These are phyloP conservation scores for Melanomma pulvis-pyrius DNA, from an alignment of 495 filamentous ascomycete species.

Conservation along the genomic window DNA sequence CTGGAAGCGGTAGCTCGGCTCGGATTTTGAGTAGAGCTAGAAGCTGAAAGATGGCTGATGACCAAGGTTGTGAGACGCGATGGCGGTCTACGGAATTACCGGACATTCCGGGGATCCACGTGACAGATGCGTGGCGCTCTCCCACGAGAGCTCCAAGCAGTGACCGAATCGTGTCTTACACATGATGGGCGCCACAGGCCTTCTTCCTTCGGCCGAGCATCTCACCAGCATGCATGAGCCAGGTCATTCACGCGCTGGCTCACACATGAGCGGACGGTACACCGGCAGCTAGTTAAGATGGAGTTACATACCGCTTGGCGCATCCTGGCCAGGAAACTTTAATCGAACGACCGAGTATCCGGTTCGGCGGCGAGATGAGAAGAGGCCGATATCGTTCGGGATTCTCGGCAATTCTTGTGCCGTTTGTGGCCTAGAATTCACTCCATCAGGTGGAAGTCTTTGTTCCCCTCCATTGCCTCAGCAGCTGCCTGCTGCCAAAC, in stretches of 20 bases:
- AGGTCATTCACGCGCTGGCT: too few species aligned
- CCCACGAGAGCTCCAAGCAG: too few species aligned
- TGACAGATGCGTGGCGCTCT: neutral
- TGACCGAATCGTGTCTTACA: too few species aligned
- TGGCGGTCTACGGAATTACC: neutral
- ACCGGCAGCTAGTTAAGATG: too few species aligned
- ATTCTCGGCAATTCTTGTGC: neutral
- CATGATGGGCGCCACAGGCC: too few species aligned
- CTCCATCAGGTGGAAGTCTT: neutral
- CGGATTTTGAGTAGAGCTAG: neutral
- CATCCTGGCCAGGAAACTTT: neutral
- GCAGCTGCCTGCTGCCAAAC: too few species aligned
- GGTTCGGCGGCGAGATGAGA: neutral
- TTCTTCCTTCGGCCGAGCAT: too few species aligned
- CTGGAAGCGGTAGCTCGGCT: neutral
- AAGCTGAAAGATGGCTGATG: neutral
- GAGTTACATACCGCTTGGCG: too few species aligned
- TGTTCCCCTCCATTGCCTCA: neutral
- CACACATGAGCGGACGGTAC: too few species aligned
- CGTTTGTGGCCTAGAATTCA: neutral
- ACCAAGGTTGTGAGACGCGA: neutral
- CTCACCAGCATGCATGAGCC: too few species aligned
- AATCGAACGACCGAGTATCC: neutral
- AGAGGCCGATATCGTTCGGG: neutral
- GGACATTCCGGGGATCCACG: neutral